Evolutionary conservation across 208 protist genomes (phyloP).

Genomic region (Acanthamoeba rhysodes): DNA sequence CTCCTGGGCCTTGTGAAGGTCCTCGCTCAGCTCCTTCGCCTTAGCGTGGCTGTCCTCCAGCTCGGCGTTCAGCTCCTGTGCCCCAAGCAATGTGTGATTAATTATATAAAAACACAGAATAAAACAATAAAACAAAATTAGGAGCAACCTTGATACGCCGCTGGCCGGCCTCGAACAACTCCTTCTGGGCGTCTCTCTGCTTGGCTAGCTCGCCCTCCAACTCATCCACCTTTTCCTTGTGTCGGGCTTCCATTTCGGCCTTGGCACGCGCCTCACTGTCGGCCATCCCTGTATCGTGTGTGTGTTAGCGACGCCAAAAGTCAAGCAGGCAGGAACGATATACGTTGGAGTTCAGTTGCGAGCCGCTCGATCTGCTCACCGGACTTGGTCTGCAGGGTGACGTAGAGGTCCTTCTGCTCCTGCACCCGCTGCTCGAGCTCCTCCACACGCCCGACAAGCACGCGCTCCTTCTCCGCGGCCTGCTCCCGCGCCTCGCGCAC

Average conservation of each 20-base stretch:
- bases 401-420: constrained; percentile 7
- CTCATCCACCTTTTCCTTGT: constrained; percentile 44
- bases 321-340: not conserved
- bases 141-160: constrained; percentile 39
- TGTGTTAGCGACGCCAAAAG: not conserved
- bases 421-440: not conserved
- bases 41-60: not conserved
- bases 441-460: not conserved
- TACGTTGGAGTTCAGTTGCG: constrained; percentile 50
- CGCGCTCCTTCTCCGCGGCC: not conserved
- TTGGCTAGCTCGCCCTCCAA: constrained; percentile 21
- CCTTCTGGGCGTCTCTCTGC: not conserved
- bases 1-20: not conserved
- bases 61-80: not conserved
- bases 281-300: not conserved
- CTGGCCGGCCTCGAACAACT: constrained; percentile 44
- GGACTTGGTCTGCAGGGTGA: constrained; percentile 20
- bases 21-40: not conserved
- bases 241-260: not conserved
- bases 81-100: not conserved
- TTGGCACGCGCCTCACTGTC: not conserved
- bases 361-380: constrained; percentile 41
- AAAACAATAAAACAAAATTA: no score
- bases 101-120: not conserved
- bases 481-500: not conserved